Evolutionary conservation across 106 monocot species (phyloP).

Genomic region (Posidonia australis): DNA sequence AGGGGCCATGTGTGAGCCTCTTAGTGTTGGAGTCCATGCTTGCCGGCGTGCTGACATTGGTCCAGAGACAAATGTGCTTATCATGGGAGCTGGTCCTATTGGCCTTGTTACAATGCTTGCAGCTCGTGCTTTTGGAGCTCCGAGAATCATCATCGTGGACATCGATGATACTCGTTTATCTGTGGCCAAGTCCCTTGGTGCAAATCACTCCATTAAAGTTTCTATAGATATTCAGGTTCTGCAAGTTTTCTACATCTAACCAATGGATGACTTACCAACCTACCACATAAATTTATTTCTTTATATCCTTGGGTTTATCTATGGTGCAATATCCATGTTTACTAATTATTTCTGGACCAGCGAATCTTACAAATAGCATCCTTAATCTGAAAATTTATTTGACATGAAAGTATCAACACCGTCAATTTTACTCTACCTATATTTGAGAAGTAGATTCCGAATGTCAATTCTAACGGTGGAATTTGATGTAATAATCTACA

Average conservation of each 20-base stretch:
- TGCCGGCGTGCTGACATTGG: conserved; percentile 71
- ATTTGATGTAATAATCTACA: too few relatives aligned
- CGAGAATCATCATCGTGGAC: conserved; percentile 70
- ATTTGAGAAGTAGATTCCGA: too few relatives aligned
- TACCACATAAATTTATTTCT: too few relatives aligned
- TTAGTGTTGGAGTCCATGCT: conserved; percentile 90
- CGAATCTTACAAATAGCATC: too few relatives aligned
- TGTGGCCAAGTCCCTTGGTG: conserved; percentile 88
- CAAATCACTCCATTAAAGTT: conserved; percentile 54
- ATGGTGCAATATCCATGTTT: too few relatives aligned
- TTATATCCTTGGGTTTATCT: too few relatives aligned
- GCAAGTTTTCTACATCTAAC: neutral
- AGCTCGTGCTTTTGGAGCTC: conserved; percentile 78
- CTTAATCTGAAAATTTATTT: too few relatives aligned
- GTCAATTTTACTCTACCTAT: too few relatives aligned
- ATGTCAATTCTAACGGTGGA: too few relatives aligned
- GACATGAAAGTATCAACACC: too few relatives aligned
- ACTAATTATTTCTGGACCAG: too few relatives aligned
- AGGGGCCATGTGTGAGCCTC: conserved; percentile 99
- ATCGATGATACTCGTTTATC: conserved; percentile 66
- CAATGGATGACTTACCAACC: neutral
- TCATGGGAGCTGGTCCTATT: conserved; percentile 96
- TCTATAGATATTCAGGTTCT: conserved; percentile 45
- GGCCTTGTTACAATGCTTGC: conserved; percentile 89
- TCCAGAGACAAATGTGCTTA: conserved; percentile 68